Evolutionary conservation across 768 basidiomycete genomes (phyloP).

Genomic region (Amanita muscaria): DNA sequence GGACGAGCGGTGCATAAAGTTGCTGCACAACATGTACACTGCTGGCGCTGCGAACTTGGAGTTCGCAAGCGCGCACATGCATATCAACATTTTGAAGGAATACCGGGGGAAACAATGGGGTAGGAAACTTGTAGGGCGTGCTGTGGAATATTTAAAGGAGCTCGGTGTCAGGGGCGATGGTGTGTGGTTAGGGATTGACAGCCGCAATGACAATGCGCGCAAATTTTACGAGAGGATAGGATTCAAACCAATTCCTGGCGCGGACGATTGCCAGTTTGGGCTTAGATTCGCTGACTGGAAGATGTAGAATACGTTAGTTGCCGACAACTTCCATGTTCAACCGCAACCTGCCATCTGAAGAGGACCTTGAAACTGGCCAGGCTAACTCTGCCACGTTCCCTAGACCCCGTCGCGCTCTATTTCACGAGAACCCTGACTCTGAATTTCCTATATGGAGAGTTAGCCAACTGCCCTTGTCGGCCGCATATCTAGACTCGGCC

Average conservation of each 20-base stretch:
- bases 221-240: slow-evolving; percentile 57
- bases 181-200: slow-evolving; percentile 65
- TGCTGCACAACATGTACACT: slow-evolving; percentile 32
- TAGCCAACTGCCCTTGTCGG: slow-evolving; percentile 1
- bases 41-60: slow-evolving; percentile 46
- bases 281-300: slow-evolving; percentile 37
- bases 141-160: slow-evolving; percentile 43
- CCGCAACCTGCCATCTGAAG: neutral
- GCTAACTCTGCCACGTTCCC: neutral
- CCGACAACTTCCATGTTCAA: too few relatives aligned
- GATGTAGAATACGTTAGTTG: neutral
- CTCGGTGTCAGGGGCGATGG: slow-evolving; percentile 32
- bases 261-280: slow-evolving; percentile 42
- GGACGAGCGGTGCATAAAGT: slow-evolving; percentile 36
- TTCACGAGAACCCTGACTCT: neutral
- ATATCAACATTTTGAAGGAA: slow-evolving; percentile 61
- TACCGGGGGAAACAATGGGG: slow-evolving; percentile 70
- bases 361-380: neutral
- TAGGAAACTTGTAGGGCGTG: slow-evolving; percentile 47
- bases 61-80: slow-evolving; percentile 68
- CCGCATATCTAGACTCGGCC: neutral
- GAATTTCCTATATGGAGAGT: slow-evolving; percentile 2
- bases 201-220: slow-evolving; percentile 49
- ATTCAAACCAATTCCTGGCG: slow-evolving; percentile 48
- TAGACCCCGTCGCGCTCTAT: neutral